Evolutionary conservation across 2,329 filamentous ascomycete species (phyloP), one percentile per base, ranked within the genome.

Genomic region (Cadophora gregata): DNA sequence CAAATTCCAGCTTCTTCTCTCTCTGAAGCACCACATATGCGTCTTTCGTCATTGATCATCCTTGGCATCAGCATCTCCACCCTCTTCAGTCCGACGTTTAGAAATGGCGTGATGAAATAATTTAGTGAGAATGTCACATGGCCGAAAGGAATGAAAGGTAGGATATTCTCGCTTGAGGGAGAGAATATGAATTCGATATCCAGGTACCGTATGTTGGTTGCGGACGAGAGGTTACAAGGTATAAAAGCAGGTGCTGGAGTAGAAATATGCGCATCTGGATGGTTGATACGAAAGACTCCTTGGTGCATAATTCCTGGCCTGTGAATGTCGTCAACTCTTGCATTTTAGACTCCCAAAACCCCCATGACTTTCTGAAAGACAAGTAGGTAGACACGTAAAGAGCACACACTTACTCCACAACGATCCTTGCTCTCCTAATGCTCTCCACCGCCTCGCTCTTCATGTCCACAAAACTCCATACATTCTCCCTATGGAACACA

Each of bases 291-390:
- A 10, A 31, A 56, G 53, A 56, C 29, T 4, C 53, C 53, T 24
- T 56, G 29, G 10, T 56, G 53, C 53, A 56, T 56, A 10, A 36
- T 56, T 36, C 53, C 53, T 56, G 19, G 27, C 31, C 53, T 56
- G 29, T 56, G 7, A 56, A 36, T 55, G 31, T 12, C 8, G 10
- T 56, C 31, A 56, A 29, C 19, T 45, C 6, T 21, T 21, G 42
- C 4, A n/a, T 1, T 3, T 38, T 14, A 14, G 36, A 14, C 36
- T 16, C 9, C 36, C 36, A 16, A 38, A 8, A 38, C 12, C 6
- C 36, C 36, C 12, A 16, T 38, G 36, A 38, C 16, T 14, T 38
- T 14, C 9, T 8, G 36, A 38, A 14, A 38, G 12, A 14, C 3
- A 38, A 10, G 16, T 14, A 14, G 8, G 16, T 38, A 38, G 36